Percentiles rank a stretch among this genome's conserved stretches.
phyloP scores from a whole-genome alignment of 176 grass and related monocot genomes.

The Triticum aestivum region IWGSC_CS_RefSeq_v2.1 NC_057810.1:597543891-597544390 shows the following conservation, averaged over 20 bases:
- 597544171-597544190: slow-evolving; percentile 46
- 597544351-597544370: not conserved
- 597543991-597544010: slow-evolving; percentile 47
- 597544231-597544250: slow-evolving; percentile 31
- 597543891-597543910: slow-evolving; percentile 6
- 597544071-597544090: slow-evolving; percentile 36
- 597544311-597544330: slow-evolving; percentile 58
- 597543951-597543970: slow-evolving; percentile 45
- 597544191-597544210: slow-evolving; percentile 67
- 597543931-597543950: slow-evolving; percentile 40
- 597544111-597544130: not conserved
- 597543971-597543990: slow-evolving; percentile 9
- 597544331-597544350: slow-evolving; percentile 47
- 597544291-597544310: slow-evolving; percentile 15
- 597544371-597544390: slow-evolving; percentile 6
- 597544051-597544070: slow-evolving; percentile 34
- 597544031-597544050: slow-evolving; percentile 8
- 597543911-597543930: slow-evolving; percentile 40
- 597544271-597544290: slow-evolving; percentile 40
- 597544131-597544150: slow-evolving; percentile 16
- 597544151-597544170: slow-evolving; percentile 10
- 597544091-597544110: not conserved
- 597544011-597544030: slow-evolving; percentile 13
- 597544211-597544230: slow-evolving; percentile 42
- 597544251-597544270: slow-evolving; percentile 33